Evolutionary conservation across 1,284 basidiomycete species (phyloP).

Genomic region (Boletellus deceptivus): DNA sequence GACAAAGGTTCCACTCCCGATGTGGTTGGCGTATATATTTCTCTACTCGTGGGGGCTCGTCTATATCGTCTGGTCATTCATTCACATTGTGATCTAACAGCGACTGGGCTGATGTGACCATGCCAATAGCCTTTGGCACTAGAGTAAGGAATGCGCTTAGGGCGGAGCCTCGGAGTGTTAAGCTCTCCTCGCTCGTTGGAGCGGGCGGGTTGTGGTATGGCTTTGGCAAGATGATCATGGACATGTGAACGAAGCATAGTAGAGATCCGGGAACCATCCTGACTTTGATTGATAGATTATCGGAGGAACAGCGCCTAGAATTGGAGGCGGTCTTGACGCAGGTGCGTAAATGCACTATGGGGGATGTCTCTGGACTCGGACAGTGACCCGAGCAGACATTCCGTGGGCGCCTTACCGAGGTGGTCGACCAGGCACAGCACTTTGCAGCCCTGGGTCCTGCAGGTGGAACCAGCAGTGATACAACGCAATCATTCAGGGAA

Average conservation of each 20-base stretch:
- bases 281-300: slow-evolving; percentile 47
- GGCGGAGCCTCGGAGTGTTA: slow-evolving; percentile 80
- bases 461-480: slow-evolving; percentile 55
- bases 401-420: slow-evolving; percentile 70
- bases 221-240: slow-evolving; percentile 80
- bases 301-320: slow-evolving; percentile 66
- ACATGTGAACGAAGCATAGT: slow-evolving; percentile 53
- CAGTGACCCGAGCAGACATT: slow-evolving; percentile 59
- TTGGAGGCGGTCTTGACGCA: slow-evolving; percentile 68
- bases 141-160: slow-evolving; percentile 82
- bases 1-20: slow-evolving; percentile 76
- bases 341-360: slow-evolving; percentile 38
- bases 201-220: slow-evolving; percentile 89
- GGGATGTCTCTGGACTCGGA: not conserved
- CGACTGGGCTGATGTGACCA: slow-evolving; percentile 82
- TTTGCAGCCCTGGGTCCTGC: slow-evolving; percentile 71
- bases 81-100: slow-evolving; percentile 29
- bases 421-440: slow-evolving; percentile 89
- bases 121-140: slow-evolving; percentile 72
- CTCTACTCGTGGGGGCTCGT: slow-evolving; percentile 66
- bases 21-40: slow-evolving; percentile 85
- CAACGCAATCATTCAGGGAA: slow-evolving; percentile 77
- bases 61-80: not conserved
- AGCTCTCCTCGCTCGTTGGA: slow-evolving; percentile 76
- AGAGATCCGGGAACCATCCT: not conserved